These are phyloP conservation scores for Mycena indigotica DNA, from an alignment of 768 basidiomycete genomes.

Conservation along the genomic window DNA sequence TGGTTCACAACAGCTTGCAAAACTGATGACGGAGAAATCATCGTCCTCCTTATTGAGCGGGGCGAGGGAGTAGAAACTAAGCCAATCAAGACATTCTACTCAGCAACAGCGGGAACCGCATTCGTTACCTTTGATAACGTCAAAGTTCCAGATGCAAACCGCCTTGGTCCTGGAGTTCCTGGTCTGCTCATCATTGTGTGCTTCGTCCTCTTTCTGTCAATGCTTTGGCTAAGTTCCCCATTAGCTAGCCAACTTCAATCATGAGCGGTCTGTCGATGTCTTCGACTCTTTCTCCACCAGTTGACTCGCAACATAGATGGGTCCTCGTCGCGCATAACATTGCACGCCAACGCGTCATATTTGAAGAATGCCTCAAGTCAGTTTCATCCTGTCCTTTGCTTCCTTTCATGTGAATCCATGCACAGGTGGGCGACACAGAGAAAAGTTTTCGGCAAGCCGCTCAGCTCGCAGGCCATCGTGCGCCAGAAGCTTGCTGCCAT, in stretches of 20 bases:
- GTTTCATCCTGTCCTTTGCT: slow-evolving; percentile 1
- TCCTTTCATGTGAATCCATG: background rate
- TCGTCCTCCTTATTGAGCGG: slow-evolving; percentile 85
- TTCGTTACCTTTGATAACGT: slow-evolving; percentile 79
- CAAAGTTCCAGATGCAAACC: slow-evolving; percentile 82
- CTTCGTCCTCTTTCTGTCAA: slow-evolving; percentile 2
- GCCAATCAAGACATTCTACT: slow-evolving; percentile 83
- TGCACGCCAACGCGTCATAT: slow-evolving; percentile 55
- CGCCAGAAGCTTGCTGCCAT: slow-evolving; percentile 86
- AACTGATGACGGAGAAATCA: slow-evolving; percentile 61
- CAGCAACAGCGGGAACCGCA: slow-evolving; percentile 80
- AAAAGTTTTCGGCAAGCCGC: slow-evolving; percentile 87
- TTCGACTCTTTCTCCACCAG: slow-evolving; percentile 36
- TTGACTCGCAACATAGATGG: too few species aligned
- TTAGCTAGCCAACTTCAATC: slow-evolving; percentile 81
- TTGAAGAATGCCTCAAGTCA: slow-evolving; percentile 57
- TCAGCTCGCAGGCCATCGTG: slow-evolving; percentile 84
- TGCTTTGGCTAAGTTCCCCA: background rate
- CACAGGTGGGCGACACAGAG: slow-evolving; percentile 82
- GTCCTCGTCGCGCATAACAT: slow-evolving; percentile 69
- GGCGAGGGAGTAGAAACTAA: slow-evolving; percentile 82
- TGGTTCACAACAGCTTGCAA: slow-evolving; percentile 15
- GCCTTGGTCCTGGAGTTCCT: slow-evolving; percentile 73
- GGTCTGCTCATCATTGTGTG: slow-evolving; percentile 34
- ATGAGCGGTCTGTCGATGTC: slow-evolving; percentile 51